phyloP scores from a whole-genome alignment of 805 yeast genomes.

The Teunomyces stri region DNA sequence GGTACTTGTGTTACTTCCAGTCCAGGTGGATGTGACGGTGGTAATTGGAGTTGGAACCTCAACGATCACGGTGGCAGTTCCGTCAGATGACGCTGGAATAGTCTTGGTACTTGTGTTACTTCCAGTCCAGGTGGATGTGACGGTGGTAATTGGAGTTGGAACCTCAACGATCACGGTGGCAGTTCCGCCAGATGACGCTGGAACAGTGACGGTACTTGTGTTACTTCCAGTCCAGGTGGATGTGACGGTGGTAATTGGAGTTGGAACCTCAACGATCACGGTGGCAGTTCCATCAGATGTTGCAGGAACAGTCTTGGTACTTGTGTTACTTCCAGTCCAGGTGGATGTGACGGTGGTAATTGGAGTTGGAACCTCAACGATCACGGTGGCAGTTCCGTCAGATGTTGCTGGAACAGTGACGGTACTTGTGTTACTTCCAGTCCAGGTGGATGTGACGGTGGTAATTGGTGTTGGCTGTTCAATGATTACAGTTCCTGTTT shows the following conservation, averaged over 20 bases:
- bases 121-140: constrained; percentile 8
- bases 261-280: no score
- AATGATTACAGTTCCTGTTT: constrained; percentile 12
- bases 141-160: constrained; percentile 6
- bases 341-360: constrained; percentile 5
- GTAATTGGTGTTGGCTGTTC: constrained; percentile 9
- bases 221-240: constrained; percentile 10
- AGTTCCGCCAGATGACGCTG: constrained; percentile 5
- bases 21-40: constrained; percentile 7
- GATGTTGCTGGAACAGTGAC: not conserved
- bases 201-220: not conserved
- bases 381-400: constrained; percentile 10
- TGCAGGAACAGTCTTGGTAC: no score
- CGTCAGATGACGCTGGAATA: constrained; percentile 6
- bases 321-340: no score
- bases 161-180: constrained; percentile 11
- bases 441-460: not conserved
- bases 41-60: not conserved
- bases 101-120: no score
- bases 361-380: constrained; percentile 10
- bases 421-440: not conserved
- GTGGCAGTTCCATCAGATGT: constrained; percentile 1
- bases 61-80: no score
- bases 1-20: not conserved
- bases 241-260: not conserved